A percentile compares a stretch with the other conserved stretches of the same genome.
Evolutionary conservation across 495 filamentous ascomycete species (phyloP).

Genomic region (Podospora comata): DNA sequence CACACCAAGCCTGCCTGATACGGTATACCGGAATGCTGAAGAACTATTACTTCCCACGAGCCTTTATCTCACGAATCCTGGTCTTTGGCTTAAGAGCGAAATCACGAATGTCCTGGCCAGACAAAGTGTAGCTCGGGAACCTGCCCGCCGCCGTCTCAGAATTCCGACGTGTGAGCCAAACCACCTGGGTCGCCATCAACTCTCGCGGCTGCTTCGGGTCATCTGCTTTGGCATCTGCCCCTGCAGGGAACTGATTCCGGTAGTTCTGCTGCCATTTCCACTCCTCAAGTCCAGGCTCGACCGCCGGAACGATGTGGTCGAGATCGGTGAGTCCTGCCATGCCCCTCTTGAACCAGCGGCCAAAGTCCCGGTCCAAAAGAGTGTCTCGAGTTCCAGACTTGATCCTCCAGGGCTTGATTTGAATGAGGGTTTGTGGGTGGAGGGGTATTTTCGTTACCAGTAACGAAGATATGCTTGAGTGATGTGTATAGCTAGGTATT

Average conservation of each 20-base stretch:
- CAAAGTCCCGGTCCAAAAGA: not conserved
- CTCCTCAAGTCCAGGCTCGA: not conserved
- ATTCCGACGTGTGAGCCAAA: not conserved
- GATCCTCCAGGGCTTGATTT: not conserved
- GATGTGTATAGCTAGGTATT: too few relatives aligned
- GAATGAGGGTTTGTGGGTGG: too few relatives aligned
- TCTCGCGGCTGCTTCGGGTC: not conserved
- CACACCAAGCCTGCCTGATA: too few relatives aligned
- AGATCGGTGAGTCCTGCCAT: not conserved
- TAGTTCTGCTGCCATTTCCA: not conserved
- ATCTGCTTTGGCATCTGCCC: not conserved
- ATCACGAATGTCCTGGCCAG: slow-evolving; percentile 5
- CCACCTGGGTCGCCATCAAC: not conserved
- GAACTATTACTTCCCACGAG: too few relatives aligned
- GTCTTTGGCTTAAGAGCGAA: not conserved
- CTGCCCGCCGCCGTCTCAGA: not conserved
- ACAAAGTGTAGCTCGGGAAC: not conserved
- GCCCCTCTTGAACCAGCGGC: not conserved
- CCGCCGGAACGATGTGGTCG: not conserved
- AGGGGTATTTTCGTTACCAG: too few relatives aligned
- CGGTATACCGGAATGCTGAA: too few relatives aligned
- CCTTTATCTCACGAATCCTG: not conserved
- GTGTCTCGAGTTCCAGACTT: not conserved
- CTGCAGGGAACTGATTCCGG: not conserved
- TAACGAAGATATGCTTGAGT: too few relatives aligned